phyloP scores from a whole-genome alignment of 495 filamentous ascomycete species.

The Gamarada debralockiae region DNA sequence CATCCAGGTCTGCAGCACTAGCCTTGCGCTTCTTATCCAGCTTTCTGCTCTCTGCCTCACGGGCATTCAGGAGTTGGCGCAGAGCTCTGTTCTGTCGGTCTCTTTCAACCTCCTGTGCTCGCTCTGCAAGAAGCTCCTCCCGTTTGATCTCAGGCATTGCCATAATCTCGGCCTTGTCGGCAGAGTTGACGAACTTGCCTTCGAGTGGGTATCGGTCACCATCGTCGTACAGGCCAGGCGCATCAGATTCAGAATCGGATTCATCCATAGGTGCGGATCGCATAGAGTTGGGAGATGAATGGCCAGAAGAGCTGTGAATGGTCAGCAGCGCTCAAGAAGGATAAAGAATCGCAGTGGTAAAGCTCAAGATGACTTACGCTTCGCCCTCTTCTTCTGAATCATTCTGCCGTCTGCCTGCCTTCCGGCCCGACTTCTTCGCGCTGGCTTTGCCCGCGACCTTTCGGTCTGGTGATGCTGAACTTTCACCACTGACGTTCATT shows the following conservation, averaged over 20 bases:
- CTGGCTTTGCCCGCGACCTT: slow-evolving; percentile 43
- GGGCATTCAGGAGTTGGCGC: slow-evolving; percentile 70
- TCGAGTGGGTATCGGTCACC: slow-evolving; percentile 81
- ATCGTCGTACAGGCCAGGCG: slow-evolving; percentile 48
- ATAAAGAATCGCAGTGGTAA: slow-evolving; percentile 6
- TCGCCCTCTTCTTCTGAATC: slow-evolving; percentile 78
- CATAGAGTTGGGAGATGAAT: slow-evolving; percentile 69
- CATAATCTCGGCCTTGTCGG: slow-evolving; percentile 81
- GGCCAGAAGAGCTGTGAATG: slow-evolving; percentile 49
- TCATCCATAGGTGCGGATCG: slow-evolving; percentile 87
- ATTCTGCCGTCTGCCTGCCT: slow-evolving; percentile 39
- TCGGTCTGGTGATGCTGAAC: slow-evolving; percentile 32
- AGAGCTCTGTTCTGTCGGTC: slow-evolving; percentile 79
- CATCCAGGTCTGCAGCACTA: slow-evolving; percentile 67
- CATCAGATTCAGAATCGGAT: slow-evolving; percentile 71
- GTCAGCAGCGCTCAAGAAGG: slow-evolving; percentile 5
- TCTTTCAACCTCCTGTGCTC: slow-evolving; percentile 75
- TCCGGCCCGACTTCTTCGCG: slow-evolving; percentile 31
- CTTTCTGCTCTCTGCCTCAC: slow-evolving; percentile 48
- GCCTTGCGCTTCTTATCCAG: slow-evolving; percentile 79
- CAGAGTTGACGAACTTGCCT: slow-evolving; percentile 72
- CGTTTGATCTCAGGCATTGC: slow-evolving; percentile 85
- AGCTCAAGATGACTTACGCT: slow-evolving; percentile 57
- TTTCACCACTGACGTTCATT: slow-evolving; percentile 34
- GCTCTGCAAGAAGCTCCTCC: slow-evolving; percentile 84